Conservation (phyloP, 768 basidiomycete species). For the Scleroderma bovista region DNA sequence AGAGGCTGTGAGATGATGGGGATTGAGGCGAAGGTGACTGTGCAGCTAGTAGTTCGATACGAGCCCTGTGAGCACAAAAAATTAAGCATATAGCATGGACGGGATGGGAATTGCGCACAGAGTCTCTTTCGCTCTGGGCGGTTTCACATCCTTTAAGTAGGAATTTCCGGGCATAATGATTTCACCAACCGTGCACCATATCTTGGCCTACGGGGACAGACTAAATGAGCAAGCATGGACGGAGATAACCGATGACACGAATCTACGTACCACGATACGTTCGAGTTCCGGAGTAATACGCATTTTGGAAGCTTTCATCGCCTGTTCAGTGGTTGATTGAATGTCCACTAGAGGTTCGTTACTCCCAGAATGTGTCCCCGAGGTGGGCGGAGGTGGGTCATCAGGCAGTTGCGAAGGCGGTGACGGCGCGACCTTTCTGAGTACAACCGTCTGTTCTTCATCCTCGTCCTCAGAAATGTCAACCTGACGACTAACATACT, state of each 20-base stretch:
- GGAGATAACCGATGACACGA: neutral
- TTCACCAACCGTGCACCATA: slow-evolving; percentile 65
- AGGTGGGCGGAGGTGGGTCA: neutral
- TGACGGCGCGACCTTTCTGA: slow-evolving; percentile 14
- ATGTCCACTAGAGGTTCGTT: slow-evolving; percentile 1
- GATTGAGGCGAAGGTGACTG: slow-evolving; percentile 49
- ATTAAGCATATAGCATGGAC: neutral
- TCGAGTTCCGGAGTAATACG: slow-evolving; percentile 61
- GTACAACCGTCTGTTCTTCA: slow-evolving; percentile 26
- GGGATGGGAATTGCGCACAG: slow-evolving; percentile 38
- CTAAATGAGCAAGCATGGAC: neutral
- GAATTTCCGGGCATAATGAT: slow-evolving; percentile 52
- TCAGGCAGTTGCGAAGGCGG: neutral
- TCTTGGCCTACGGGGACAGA: slow-evolving; percentile 44
- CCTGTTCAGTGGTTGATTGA: slow-evolving; percentile 7
- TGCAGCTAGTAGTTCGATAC: slow-evolving; percentile 51
- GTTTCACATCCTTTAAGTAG: slow-evolving; percentile 34
- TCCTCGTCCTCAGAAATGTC: slow-evolving; percentile 19
- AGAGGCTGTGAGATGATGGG: slow-evolving; percentile 50
- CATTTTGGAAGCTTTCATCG: slow-evolving; percentile 32
- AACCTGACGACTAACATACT: slow-evolving; percentile 1
- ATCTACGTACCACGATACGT: slow-evolving; percentile 49
- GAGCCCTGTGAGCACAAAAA: slow-evolving; percentile 35
- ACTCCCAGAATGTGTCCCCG: slow-evolving; percentile 4
- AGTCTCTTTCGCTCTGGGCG: slow-evolving; percentile 53